These are phyloP conservation scores for Beauveria caledonica DNA, from an alignment of 2,329 filamentous ascomycete species.

Conservation along the genomic window DNA sequence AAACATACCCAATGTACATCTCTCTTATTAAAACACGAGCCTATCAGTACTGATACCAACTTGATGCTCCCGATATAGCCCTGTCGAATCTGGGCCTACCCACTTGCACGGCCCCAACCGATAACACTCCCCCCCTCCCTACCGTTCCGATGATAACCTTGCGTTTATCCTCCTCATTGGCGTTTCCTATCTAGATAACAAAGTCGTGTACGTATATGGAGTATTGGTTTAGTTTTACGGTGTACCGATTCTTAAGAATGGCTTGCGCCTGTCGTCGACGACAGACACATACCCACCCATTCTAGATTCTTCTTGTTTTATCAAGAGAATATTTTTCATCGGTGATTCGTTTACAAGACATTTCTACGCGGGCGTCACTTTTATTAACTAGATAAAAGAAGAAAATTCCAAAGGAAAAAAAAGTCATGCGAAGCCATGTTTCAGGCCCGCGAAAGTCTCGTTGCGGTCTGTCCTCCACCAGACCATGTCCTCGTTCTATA, in stretches of 20 bases:
- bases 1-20: neutral
- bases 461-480: slow-evolving; percentile 8
- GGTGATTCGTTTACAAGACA: neutral
- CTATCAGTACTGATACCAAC: neutral
- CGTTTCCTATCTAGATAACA: neutral
- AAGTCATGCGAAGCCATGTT: slow-evolving; percentile 10
- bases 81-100: neutral
- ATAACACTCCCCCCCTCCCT: slow-evolving; percentile 3
- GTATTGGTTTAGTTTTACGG: neutral
- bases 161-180: neutral
- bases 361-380: slow-evolving; percentile 9
- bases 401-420: neutral
- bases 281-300: slow-evolving; percentile 1
- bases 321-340: slow-evolving; percentile 1
- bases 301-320: neutral
- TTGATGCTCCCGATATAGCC: neutral
- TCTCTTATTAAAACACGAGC: neutral
- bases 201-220: neutral
- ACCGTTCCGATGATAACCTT: neutral
- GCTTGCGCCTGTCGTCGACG: neutral
- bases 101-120: neutral
- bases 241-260: neutral
- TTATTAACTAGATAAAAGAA: slow-evolving; percentile 13
- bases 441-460: slow-evolving; percentile 8
- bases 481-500: slow-evolving; percentile 5